A percentile compares a stretch with the other conserved stretches of the same genome.
phyloP scores from a whole-genome alignment of 1,139 yeast genomes.

The Nakaseomyces sp. region DNA sequence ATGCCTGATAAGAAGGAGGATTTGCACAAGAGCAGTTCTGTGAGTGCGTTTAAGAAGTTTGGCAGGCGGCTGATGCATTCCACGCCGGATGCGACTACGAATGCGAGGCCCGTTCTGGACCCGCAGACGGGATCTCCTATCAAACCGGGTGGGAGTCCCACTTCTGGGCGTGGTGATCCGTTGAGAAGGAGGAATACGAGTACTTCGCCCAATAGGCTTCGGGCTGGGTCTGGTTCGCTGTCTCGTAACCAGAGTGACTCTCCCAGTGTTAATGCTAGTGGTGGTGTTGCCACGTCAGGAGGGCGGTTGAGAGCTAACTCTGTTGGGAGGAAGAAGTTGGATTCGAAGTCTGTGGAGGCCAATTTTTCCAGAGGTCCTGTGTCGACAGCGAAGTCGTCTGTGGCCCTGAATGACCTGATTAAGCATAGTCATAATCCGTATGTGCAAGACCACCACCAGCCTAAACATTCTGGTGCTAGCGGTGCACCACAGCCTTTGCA shows the following conservation, averaged over 20 bases:
- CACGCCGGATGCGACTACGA: background rate
- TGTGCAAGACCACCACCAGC: background rate
- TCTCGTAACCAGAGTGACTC: background rate
- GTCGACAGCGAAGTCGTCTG: conserved; percentile 7
- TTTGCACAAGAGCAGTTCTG: conserved; percentile 12
- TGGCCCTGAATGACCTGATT: conserved; percentile 6
- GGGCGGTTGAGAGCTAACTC: background rate
- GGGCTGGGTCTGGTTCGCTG: background rate
- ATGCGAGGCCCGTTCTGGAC: conserved; percentile 4
- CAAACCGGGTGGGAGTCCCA: conserved; percentile 2
- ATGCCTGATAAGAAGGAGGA: conserved; percentile 4
- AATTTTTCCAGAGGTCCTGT: conserved; percentile 6
- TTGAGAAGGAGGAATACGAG: background rate
- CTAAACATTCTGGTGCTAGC: background rate
- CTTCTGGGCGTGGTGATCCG: conserved; percentile 1
- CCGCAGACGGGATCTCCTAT: conserved; percentile 3
- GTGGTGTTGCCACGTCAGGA: too few species aligned
- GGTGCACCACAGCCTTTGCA: background rate
- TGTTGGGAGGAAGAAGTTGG: background rate
- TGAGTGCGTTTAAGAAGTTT: conserved; percentile 17
- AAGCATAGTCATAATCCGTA: conserved; percentile 8
- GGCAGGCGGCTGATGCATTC: conserved; percentile 15
- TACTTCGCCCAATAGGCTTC: conserved; percentile 1
- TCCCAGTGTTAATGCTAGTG: background rate
- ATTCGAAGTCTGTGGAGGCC: background rate